Evolutionary conservation across 768 basidiomycete species (phyloP).

Genomic region (Omphalotus guepiniiformis): DNA sequence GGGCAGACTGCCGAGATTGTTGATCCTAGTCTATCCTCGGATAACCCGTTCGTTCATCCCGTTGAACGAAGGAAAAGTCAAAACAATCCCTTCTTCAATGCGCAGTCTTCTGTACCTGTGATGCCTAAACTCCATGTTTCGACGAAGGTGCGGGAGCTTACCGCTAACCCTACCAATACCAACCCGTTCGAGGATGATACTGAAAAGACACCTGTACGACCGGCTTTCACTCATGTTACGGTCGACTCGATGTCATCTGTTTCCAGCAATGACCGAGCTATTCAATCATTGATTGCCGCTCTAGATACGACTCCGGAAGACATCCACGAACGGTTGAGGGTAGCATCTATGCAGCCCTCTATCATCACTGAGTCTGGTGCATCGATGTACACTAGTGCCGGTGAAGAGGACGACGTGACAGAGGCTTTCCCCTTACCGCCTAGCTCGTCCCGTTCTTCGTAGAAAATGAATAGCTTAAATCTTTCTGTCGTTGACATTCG

Average conservation of each 20-base stretch:
- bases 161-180: conserved; percentile 16
- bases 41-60: conserved; percentile 18
- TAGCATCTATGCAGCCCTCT: conserved; percentile 59
- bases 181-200: conserved; percentile 43
- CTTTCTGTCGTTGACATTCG: too few relatives aligned
- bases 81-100: conserved; percentile 31
- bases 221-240: conserved; percentile 28
- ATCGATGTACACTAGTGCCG: conserved; percentile 27
- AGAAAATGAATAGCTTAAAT: background rate
- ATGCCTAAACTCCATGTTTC: conserved; percentile 31
- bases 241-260: conserved; percentile 33
- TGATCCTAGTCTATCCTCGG: conserved; percentile 29
- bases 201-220: conserved; percentile 20
- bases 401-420: conserved; percentile 34
- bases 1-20: conserved; percentile 27
- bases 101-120: conserved; percentile 13
- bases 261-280: conserved; percentile 48
- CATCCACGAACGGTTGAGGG: conserved; percentile 45
- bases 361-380: conserved; percentile 25
- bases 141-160: conserved; percentile 30
- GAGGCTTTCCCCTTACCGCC: conserved; percentile 39
- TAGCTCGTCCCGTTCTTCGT: conserved; percentile 1
- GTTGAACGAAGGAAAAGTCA: conserved; percentile 32
- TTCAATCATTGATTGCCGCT: conserved; percentile 67
- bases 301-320: conserved; percentile 47